These are phyloP conservation scores for Phoma herbarum DNA, from an alignment of 2,329 filamentous ascomycete species.

Conservation along the genomic window DNA sequence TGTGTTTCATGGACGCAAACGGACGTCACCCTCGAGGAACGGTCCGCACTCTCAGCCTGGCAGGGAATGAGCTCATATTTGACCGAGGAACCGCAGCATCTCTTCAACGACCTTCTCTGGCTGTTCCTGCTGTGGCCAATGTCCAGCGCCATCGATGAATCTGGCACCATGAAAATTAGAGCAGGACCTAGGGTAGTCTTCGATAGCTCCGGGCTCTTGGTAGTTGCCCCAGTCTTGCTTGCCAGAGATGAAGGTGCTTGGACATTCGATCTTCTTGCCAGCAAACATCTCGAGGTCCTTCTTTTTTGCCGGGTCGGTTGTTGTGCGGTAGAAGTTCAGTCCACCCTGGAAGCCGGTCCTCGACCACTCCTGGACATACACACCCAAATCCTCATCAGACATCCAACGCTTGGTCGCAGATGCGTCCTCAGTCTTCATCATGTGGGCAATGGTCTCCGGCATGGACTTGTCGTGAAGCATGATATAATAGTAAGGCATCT, in stretches of 20 bases:
- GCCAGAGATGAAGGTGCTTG: slow-evolving; percentile 69
- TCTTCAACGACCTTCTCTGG: slow-evolving; percentile 62
- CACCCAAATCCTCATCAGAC: slow-evolving; percentile 62
- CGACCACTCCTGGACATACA: slow-evolving; percentile 69
- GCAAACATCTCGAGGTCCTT: slow-evolving; percentile 67
- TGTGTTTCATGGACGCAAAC: slow-evolving; percentile 14
- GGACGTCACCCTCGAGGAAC: neutral
- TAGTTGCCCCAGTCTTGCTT: slow-evolving; percentile 72
- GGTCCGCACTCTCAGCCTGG: neutral
- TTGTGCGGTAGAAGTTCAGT: slow-evolving; percentile 72
- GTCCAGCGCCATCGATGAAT: slow-evolving; percentile 68
- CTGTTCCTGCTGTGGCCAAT: slow-evolving; percentile 76
- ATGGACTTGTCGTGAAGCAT: slow-evolving; percentile 68
- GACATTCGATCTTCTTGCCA: slow-evolving; percentile 68
- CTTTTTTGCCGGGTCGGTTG: slow-evolving; percentile 59
- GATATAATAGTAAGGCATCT: slow-evolving; percentile 74
- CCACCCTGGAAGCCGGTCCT: slow-evolving; percentile 72
- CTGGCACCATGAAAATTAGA: slow-evolving; percentile 62
- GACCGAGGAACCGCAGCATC: slow-evolving; percentile 56
- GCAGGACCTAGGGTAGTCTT: slow-evolving; percentile 64
- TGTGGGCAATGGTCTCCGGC: slow-evolving; percentile 63
- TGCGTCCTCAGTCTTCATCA: slow-evolving; percentile 64
- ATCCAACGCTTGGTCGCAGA: slow-evolving; percentile 64
- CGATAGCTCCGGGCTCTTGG: slow-evolving; percentile 71
- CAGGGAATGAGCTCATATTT: slow-evolving; percentile 18